Evolutionary conservation across 768 basidiomycete species (phyloP), one percentile per base, ranked within the genome.

Genomic region (Mrakia frigida): DNA sequence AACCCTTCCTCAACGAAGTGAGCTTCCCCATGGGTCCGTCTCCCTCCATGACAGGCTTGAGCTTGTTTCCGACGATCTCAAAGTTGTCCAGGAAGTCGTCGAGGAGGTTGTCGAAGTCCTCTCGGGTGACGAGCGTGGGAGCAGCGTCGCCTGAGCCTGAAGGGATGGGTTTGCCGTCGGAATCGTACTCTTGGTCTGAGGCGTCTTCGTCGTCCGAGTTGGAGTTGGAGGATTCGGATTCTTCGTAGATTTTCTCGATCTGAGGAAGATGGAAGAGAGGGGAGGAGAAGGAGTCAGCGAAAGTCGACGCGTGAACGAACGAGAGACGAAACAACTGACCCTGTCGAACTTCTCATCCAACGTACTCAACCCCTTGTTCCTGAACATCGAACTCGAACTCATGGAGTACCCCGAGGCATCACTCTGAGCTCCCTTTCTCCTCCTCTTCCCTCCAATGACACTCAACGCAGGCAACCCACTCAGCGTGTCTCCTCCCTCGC

Each of bases 341-440:
- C 93, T 89, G 80, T 98, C 95, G 81, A 98, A 99, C 16, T 90
- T 88, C 81, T 98, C 93, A 81, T 99, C 97, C 60, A 99, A 86
- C 2, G 90, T 91, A 71, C 92, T 89, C 39, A 98, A 84, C 0
- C 93, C 90, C 80, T 94, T 91, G 79, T 92, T 98, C 63, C 97
- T 89, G 84, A 89, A 92, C 92, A 98, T 93, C 21, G 93, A 93
- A 4, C 93, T 94, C 80, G 93, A 94, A 82, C 92, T 96, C 94
- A 99, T 98, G 82, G 91, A 93, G 86, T 96, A 96, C 18, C 93
- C 94, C 31, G 92, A 93, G 13, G 92, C 94, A 78, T 93, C 91
- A 70, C 92, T 93, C 0, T 61, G 59, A 1, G 73, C 74, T 79
- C 79, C 86, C 81, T 91, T 85, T 81, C 89, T 87, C 84, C 89